These are phyloP conservation scores for Fraxinus paxiana DNA, from an alignment of 305 asterid genomes.

Conservation along the genomic window DNA sequence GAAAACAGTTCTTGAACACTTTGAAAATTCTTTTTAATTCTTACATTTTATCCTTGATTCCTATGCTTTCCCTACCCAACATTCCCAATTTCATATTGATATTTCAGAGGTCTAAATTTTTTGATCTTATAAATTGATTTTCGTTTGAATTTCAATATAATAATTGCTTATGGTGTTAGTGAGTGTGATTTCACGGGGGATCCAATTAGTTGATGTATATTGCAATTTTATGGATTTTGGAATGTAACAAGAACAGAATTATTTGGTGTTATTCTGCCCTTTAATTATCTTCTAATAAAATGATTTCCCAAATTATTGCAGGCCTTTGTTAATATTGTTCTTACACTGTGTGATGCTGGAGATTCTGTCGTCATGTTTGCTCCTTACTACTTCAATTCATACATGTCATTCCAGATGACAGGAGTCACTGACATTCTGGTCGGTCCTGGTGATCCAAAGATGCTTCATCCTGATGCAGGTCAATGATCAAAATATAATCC, in stretches of 20 bases:
- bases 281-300: not conserved
- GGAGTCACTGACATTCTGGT: conserved; percentile 85
- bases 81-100: not conserved
- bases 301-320: conserved; percentile 30
- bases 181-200: not conserved
- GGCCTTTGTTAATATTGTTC: conserved; percentile 92
- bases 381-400: conserved; percentile 94
- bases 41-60: not conserved
- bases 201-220: not conserved
- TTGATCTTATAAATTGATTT: not conserved
- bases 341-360: conserved; percentile 83
- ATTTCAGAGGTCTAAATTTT: not conserved
- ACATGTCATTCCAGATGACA: conserved; percentile 98
- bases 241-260: not conserved
- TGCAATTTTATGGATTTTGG: not conserved
- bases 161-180: not conserved
- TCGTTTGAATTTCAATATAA: not conserved
- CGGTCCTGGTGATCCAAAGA: conserved; percentile 70
- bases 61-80: not conserved
- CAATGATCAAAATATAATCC: not conserved
- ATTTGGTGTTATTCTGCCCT: not conserved
- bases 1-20: not conserved
- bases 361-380: conserved; percentile 92
- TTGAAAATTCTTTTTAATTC: not conserved
- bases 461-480: conserved; percentile 98